Conservation (phyloP, 805 yeast genomes). For the Candida verbasci region DNA sequence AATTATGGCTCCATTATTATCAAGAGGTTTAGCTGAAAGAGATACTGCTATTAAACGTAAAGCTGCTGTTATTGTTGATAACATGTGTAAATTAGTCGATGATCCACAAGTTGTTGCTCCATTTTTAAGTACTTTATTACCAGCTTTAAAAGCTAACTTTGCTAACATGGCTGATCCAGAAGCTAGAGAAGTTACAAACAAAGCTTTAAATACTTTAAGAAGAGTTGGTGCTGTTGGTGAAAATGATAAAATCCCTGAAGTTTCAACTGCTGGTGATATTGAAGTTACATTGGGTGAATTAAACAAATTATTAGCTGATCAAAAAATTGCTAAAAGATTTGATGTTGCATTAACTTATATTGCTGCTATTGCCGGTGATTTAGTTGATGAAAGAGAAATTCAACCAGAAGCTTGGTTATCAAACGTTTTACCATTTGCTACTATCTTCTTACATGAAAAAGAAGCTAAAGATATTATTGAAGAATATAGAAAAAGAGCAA, state of each 20-base stretch:
- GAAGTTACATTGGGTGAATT: constrained; percentile 81
- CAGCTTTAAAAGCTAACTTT: constrained; percentile 92
- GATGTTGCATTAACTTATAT: constrained; percentile 71
- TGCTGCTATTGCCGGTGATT: constrained; percentile 97
- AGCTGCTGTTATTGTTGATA: constrained; percentile 98
- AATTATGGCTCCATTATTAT: constrained; percentile 97
- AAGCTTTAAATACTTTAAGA: constrained; percentile 95
- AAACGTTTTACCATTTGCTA: constrained; percentile 87
- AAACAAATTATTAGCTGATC: constrained; percentile 62
- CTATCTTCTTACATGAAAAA: constrained; percentile 91
- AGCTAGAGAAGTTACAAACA: constrained; percentile 96
- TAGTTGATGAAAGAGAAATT: constrained; percentile 93
- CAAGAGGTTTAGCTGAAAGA: constrained; percentile 99
- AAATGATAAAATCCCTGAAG: constrained; percentile 90
- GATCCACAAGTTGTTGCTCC: constrained; percentile 99
- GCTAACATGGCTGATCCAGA: constrained; percentile 99
- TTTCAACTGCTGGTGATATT: constrained; percentile 98
- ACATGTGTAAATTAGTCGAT: constrained; percentile 99
- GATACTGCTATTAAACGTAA: constrained; percentile 99
- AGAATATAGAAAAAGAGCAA: constrained; percentile 92
- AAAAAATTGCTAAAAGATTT: constrained; percentile 74
- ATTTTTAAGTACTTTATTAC: constrained; percentile 91
- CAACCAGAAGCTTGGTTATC: constrained; percentile 90
- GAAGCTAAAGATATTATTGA: constrained; percentile 84
- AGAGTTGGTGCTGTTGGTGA: constrained; percentile 97